phyloP scores from a whole-genome alignment of 305 asterid genomes.

The Andrographis paniculata region DNA sequence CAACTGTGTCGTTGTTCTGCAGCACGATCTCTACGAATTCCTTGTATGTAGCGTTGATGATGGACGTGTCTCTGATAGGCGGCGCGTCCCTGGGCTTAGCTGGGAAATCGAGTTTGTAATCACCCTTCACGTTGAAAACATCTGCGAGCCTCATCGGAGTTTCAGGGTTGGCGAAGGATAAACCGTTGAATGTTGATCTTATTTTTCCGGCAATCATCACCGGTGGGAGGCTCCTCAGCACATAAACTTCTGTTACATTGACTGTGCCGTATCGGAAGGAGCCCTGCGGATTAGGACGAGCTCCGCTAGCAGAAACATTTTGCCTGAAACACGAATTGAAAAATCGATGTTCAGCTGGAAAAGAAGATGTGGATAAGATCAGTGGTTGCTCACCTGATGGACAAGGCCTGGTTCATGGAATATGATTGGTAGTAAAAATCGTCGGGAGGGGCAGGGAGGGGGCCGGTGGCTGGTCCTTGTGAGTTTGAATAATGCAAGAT shows the following conservation, averaged over 20 bases:
- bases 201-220: constrained; percentile 48
- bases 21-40: constrained; percentile 76
- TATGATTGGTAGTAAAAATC: constrained; percentile 51
- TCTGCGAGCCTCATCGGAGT: constrained; percentile 92
- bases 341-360: background rate
- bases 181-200: constrained; percentile 65
- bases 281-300: constrained; percentile 98
- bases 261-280: constrained; percentile 85
- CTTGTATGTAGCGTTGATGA: constrained; percentile 80
- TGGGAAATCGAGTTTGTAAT: constrained; percentile 88
- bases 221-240: constrained; percentile 54
- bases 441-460: constrained; percentile 91
- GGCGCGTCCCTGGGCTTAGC: constrained; percentile 42
- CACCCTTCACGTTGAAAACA: constrained; percentile 53
- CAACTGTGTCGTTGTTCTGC: constrained; percentile 72
- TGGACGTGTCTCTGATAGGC: constrained; percentile 48
- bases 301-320: constrained; percentile 84
- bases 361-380: background rate
- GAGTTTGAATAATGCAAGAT: constrained; percentile 85
- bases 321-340: constrained; percentile 40
- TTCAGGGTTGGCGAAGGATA: constrained; percentile 65
- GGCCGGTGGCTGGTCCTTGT: constrained; percentile 57
- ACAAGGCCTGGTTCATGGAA: constrained; percentile 80
- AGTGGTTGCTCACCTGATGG: constrained; percentile 51
- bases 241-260: constrained; percentile 63